Percentiles rank a stretch among this genome's conserved stretches.
Conservation (phyloP, 2,329 filamentous ascomycete species). For the Aspergillus latus region DNA sequence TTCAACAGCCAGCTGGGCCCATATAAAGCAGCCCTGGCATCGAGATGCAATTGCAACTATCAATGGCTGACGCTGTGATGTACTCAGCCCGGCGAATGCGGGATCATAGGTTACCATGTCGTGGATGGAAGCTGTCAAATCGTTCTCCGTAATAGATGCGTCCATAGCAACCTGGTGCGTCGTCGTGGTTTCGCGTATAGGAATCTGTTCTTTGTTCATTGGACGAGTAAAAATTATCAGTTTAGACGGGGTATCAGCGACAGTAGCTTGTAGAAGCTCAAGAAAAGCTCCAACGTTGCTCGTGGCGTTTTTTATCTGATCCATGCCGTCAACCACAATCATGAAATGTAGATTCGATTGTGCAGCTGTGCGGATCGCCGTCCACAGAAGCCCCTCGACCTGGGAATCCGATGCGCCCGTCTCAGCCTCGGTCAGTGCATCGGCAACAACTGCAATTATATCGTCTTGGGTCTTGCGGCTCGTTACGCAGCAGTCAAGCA, state of each 20-base stretch:
- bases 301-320: constrained; percentile 44
- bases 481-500: constrained; percentile 49
- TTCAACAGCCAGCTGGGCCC: constrained; percentile 45
- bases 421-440: constrained; percentile 29
- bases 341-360: constrained; percentile 41
- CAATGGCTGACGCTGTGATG: constrained; percentile 37
- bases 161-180: constrained; percentile 40
- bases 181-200: constrained; percentile 24
- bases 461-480: constrained; percentile 40
- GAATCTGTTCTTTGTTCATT: constrained; percentile 28
- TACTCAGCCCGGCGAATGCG: constrained; percentile 34
- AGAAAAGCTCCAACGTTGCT: constrained; percentile 36
- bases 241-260: constrained; percentile 41
- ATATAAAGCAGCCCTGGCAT: constrained; percentile 48
- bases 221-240: constrained; percentile 44
- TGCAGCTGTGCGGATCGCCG: constrained; percentile 41
- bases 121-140: constrained; percentile 35
- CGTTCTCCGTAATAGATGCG: constrained; percentile 38
- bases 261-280: constrained; percentile 37
- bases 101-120: constrained; percentile 31
- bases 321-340: constrained; percentile 49
- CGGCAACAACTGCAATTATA: constrained; percentile 37
- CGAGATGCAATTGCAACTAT: constrained; percentile 41
- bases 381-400: constrained; percentile 43
- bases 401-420: constrained; percentile 29